Percentiles rank a stretch among this genome's conserved stretches.
Conservation (phyloP, 805 yeast species). For the Myxozyma kluyveri region DNA sequence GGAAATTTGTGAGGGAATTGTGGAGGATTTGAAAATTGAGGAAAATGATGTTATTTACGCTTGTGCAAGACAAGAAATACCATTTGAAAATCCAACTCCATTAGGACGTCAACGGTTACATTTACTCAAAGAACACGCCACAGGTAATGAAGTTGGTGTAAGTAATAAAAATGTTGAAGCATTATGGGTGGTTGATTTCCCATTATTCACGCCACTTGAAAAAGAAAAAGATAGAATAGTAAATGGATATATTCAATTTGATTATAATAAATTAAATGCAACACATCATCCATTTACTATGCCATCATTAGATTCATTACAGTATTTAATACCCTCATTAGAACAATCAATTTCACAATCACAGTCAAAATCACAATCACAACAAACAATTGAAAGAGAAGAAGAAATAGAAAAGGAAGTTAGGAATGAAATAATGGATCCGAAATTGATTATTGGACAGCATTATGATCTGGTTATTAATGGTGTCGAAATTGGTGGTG, state of each 20-base stretch:
- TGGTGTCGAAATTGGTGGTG: conserved; percentile 97
- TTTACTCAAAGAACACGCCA: conserved; percentile 48
- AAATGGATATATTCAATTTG: conserved; percentile 60
- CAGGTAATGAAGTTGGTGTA: not conserved
- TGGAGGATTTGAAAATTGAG: too few relatives aligned
- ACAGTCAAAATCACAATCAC: not conserved
- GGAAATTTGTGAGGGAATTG: not conserved
- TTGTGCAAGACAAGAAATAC: conserved; percentile 62
- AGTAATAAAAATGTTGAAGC: conserved; percentile 7
- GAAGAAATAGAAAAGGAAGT: too few relatives aligned
- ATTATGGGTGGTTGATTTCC: conserved; percentile 87
- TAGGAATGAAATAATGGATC: too few relatives aligned
- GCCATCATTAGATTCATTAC: conserved; percentile 69
- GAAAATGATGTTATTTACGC: conserved; percentile 79
- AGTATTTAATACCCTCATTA: conserved; percentile 37
- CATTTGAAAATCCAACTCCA: conserved; percentile 95
- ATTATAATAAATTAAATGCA: conserved; percentile 48
- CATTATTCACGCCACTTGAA: conserved; percentile 79
- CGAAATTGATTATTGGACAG: conserved; percentile 63
- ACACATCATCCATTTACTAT: conserved; percentile 98
- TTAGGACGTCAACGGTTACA: conserved; percentile 81
- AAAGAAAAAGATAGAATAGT: conserved; percentile 27
- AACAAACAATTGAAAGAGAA: not conserved
- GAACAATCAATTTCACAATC: not conserved
- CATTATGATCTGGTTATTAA: conserved; percentile 92